Evolutionary conservation across 495 filamentous ascomycete species (phyloP), one percentile per base, ranked within the genome.

Genomic region (Pyrenula aspistea): DNA sequence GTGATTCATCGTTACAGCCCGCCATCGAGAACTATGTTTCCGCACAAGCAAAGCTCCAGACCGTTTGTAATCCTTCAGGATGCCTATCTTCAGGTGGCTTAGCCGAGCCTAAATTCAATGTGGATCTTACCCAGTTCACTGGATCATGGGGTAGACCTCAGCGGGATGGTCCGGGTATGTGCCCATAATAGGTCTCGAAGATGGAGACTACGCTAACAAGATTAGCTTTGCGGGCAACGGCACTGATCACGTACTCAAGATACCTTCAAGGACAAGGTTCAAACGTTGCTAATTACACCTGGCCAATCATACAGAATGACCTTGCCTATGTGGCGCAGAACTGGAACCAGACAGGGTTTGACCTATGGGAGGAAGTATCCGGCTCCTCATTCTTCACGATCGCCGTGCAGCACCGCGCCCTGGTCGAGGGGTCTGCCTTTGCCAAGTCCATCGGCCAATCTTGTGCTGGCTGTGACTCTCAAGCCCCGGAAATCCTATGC

Each of bases 361-460:
- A 89, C 61, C 76, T 89, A 1, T 88, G 85, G 86, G 85, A 89
- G 58, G 85, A 89, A 69, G 74, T 81, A 0, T 59, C 68, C 11
- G 80, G 79, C n/a, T 71, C 73, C 2, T 80, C 77, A 24, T 83
- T 83, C 68, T 84, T 82, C 63, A 83, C 81, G 15, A 70, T 76
- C 12, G 73, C 76, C 54, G 78, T 77, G 1, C 76, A 80, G 50
- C 71, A 77, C 50, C 72, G 71, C 57, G 79, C 85, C 19, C 68
- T 88, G 10, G 70, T 83, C 22, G 82, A 86, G 66, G 85, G 85
- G 47, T 74, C 71, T 20, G 65, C 67, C 20, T 72, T 88, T 2
- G 84, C 84, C 1, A 66, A 59, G 2, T 63, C 63, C 2, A 58
- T 77, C 2, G 69, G 67, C 56, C 57, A 68, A 52, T 60, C 71